Percentiles rank a stretch among this genome's conserved stretches.
Conservation (phyloP, 768 basidiomycete species). For the Panaeolus papilionaceus region DNA sequence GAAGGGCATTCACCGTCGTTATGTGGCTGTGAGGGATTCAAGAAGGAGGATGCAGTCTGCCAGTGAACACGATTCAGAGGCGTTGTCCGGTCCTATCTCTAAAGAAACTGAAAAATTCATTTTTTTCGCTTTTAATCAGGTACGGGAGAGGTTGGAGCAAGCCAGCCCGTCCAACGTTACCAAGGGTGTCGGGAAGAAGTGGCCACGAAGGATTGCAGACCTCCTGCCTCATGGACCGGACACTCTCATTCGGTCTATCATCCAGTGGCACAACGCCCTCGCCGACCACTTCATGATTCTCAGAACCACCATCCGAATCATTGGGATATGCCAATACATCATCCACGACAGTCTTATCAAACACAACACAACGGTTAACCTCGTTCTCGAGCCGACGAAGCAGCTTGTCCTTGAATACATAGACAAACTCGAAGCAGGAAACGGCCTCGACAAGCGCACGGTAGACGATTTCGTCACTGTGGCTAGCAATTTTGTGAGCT, state of each 20-base stretch:
- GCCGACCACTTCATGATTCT: not conserved
- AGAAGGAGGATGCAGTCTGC: not conserved
- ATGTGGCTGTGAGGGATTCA: not conserved
- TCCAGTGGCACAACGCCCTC: not conserved
- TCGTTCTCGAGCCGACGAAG: not conserved
- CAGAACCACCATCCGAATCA: not conserved
- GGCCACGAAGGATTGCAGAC: slow-evolving; percentile 6
- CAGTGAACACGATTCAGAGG: not conserved
- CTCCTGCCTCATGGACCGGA: slow-evolving; percentile 11
- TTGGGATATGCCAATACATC: not conserved
- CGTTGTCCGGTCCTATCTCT: not conserved
- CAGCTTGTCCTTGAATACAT: not conserved
- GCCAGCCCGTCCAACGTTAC: not conserved
- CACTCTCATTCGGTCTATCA: not conserved
- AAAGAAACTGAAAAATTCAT: not conserved
- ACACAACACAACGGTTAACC: not conserved
- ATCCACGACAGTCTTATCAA: slow-evolving; percentile 3
- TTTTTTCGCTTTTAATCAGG: not conserved
- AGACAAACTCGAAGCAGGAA: not conserved
- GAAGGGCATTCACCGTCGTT: not conserved
- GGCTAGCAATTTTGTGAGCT: not conserved
- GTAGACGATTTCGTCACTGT: not conserved
- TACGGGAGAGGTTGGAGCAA: not conserved
- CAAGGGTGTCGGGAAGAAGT: slow-evolving; percentile 7
- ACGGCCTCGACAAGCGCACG: not conserved